Percentiles rank a stretch among this genome's conserved stretches.
phyloP scores from a whole-genome alignment of 495 filamentous ascomycete species.

The Hypoxylon subgilvum region DNA sequence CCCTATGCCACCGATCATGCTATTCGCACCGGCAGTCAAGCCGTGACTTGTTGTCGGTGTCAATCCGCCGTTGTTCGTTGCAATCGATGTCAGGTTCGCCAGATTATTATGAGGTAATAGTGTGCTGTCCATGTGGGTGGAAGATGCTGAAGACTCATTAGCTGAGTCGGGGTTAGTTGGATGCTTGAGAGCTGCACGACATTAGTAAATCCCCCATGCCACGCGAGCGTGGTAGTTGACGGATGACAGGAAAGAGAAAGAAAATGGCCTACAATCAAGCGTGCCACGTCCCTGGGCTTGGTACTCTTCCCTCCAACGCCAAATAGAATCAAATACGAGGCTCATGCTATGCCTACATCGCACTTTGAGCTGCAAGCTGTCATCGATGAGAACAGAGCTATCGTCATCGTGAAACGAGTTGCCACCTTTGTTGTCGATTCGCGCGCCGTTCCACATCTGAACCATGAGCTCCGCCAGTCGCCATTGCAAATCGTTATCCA shows the following conservation, averaged over 20 bases:
- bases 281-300: conserved; percentile 76
- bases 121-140: conserved; percentile 63
- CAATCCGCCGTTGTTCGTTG: conserved; percentile 52
- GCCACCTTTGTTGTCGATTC: conserved; percentile 55
- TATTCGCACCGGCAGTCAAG: conserved; percentile 47
- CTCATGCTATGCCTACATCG: conserved; percentile 93
- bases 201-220: conserved; percentile 40
- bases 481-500: conserved; percentile 83
- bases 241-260: conserved; percentile 21
- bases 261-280: conserved; percentile 69
- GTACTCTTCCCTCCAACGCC: conserved; percentile 90
- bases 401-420: conserved; percentile 48
- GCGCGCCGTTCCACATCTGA: conserved; percentile 85
- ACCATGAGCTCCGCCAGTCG: conserved; percentile 87
- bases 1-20: conserved; percentile 53
- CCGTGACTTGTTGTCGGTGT: conserved; percentile 54
- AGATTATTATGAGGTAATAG: conserved; percentile 50
- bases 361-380: conserved; percentile 81
- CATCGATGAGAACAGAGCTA: conserved; percentile 60
- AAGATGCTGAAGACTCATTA: conserved; percentile 73
- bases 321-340: conserved; percentile 88
- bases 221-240: conserved; percentile 23
- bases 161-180: conserved; percentile 84
- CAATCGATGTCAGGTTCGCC: conserved; percentile 35
- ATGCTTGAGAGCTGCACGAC: conserved; percentile 73